Percentiles rank a stretch among this genome's conserved stretches.
These are phyloP conservation scores for Phytophthora hybrid DNA, from an alignment of 352 stramenopile genomes.

Conservation along the genomic window DNA sequence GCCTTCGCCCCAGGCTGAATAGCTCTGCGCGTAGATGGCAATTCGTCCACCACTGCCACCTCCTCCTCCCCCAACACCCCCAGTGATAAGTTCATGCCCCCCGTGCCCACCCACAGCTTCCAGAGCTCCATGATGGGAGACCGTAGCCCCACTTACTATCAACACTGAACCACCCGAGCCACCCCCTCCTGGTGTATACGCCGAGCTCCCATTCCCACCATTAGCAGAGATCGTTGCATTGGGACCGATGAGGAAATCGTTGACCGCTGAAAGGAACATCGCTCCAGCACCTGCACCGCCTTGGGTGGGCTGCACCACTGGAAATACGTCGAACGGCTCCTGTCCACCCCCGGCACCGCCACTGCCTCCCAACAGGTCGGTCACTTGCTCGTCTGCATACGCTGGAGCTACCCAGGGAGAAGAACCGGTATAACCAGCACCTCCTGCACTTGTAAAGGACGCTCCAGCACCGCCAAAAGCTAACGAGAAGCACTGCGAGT, in stretches of 20 bases:
- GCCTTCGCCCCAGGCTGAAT: conserved; percentile 87
- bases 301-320: conserved; percentile 69
- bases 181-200: conserved; percentile 65
- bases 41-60: conserved; percentile 89
- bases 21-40: conserved; percentile 92
- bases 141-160: conserved; percentile 55
- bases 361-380: conserved; percentile 92
- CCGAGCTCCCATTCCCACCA: conserved; percentile 57
- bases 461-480: conserved; percentile 90
- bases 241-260: conserved; percentile 93
- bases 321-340: conserved; percentile 84
- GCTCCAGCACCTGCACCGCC: conserved; percentile 92
- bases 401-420: conserved; percentile 22
- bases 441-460: conserved; percentile 63
- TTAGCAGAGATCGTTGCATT: conserved; percentile 85
- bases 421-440: conserved; percentile 59
- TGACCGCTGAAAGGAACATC: conserved; percentile 90
- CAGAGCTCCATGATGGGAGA: conserved; percentile 79
- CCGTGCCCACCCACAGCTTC: conserved; percentile 85
- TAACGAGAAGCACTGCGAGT: conserved; percentile 90
- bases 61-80: conserved; percentile 61
- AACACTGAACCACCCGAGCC: conserved; percentile 65
- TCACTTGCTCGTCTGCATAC: conserved; percentile 62
- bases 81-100: conserved; percentile 49
- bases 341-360: conserved; percentile 88